Conservation (phyloP, 225 moss, liverwort and hornwort genomes). For the Physcomitrium patens region DNA sequence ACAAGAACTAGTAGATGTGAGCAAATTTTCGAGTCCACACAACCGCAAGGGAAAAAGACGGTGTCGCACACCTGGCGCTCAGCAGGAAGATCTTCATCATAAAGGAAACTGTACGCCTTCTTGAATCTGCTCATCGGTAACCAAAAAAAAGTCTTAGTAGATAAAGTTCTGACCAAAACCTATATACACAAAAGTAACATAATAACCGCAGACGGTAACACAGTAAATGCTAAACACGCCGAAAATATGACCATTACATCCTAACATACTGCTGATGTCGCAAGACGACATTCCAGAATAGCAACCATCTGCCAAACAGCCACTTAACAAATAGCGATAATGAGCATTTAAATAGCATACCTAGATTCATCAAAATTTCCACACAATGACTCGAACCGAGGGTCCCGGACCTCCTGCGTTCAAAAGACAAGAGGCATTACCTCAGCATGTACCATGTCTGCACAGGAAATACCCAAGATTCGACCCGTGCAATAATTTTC, state of each 20-base stretch:
- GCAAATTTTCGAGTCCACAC: slow-evolving; percentile 2
- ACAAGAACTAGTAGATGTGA: background rate
- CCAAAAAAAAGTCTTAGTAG: background rate
- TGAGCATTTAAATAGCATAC: slow-evolving; percentile 24
- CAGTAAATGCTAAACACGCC: background rate
- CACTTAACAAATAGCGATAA: slow-evolving; percentile 6
- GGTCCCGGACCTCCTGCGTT: slow-evolving; percentile 85
- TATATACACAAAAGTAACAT: slow-evolving; percentile 18
- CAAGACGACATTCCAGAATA: background rate
- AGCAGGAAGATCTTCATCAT: slow-evolving; percentile 88
- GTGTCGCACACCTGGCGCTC: slow-evolving; percentile 79
- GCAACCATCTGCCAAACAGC: slow-evolving; percentile 1
- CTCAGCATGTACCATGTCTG: slow-evolving; percentile 10
- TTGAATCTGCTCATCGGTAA: slow-evolving; percentile 72
- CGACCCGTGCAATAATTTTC: background rate
- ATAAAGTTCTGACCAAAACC: slow-evolving; percentile 13
- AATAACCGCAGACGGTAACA: slow-evolving; percentile 4
- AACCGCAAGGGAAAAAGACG: slow-evolving; percentile 6
- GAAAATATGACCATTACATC: background rate
- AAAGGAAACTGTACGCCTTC: slow-evolving; percentile 87
- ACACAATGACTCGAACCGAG: slow-evolving; percentile 90
- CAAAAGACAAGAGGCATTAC: slow-evolving; percentile 19
- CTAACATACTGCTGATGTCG: background rate
- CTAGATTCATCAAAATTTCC: slow-evolving; percentile 85
- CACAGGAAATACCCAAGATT: background rate